Conservation (phyloP, 148 eudicot species). For the Heliamphora exappendiculata region DNA sequence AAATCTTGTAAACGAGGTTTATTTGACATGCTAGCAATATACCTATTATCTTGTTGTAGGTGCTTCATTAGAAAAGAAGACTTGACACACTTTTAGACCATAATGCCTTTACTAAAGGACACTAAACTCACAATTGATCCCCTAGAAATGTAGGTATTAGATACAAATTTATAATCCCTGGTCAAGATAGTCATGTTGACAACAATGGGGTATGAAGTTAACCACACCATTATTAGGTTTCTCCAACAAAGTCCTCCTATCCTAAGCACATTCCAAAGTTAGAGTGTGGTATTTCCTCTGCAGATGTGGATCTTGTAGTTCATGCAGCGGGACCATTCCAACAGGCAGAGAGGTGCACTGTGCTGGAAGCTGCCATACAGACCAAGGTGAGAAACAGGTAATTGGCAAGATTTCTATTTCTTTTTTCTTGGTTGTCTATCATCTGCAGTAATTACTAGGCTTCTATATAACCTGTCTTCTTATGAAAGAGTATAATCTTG, state of each 20-base stretch:
- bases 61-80: not conserved
- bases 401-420: conserved; percentile 19
- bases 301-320: conserved; percentile 93
- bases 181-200: not conserved
- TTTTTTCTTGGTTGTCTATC: not conserved
- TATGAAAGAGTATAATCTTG: not conserved
- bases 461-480: not conserved
- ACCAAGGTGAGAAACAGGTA: conserved; percentile 96
- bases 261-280: not conserved
- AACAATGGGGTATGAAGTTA: not conserved
- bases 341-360: conserved; percentile 67
- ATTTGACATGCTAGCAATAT: not conserved
- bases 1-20: not conserved
- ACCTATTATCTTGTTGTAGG: not conserved
- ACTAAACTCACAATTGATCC: not conserved
- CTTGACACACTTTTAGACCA: not conserved
- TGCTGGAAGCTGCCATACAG: conserved; percentile 93
- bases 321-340: conserved; percentile 98
- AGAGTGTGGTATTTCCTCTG: conserved; percentile 8
- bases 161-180: not conserved
- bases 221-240: not conserved
- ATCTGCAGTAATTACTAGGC: not conserved
- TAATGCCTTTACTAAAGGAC: not conserved
- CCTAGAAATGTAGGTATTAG: not conserved
- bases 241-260: not conserved